Base-by-base conservation (phyloP, 2,329 filamentous ascomycete species). In the Geoglossum cookeanum region DNA sequence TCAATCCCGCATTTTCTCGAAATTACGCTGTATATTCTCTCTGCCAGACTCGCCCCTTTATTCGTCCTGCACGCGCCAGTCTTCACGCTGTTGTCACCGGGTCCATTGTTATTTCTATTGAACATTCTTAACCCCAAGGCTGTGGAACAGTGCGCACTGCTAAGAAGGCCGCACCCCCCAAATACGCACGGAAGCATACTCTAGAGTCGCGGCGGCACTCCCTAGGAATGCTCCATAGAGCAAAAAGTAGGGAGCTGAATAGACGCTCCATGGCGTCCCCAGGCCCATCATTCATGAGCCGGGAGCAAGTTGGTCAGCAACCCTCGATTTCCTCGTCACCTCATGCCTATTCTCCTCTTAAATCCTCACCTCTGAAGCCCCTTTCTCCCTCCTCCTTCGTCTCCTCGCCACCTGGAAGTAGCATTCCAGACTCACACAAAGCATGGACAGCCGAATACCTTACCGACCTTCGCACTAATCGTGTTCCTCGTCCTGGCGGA, bases 391-490 rank as follows among this genome's bases (percentile, higher is more conserved):
- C 54, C 11, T 32, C 54, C n/a, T 30, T 55, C 29, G 22, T 30
- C 15, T 45, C 44, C 8, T 35, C 54, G n/a, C 44, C 37, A 44
- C 29, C 32, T 53, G 49, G 32, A 35, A 53, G 30, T n/a, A 22
- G 49, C 49, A 17, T 53, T 35, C 30, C 32, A 53, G 49, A 37
- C 49, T 53, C 49, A 53, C 53, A 55, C 35, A 55, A 48, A 22
- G 30, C 11, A 35, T 37, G 47, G 61, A 60, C 69, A 88, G 85
- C 81, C 62, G 74, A 75, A 59, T 90, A 88, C 68, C 77, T 89
- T 39, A 75, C 82, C 63, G 79, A 83, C 62, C 77, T 91, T 39
- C 82, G 86, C 62, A 79, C 77, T 62, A 85, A 78, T 68, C 80
- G 83, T 55, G 74, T 80, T 58, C 74, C 77, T 39, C 78, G 85